A percentile compares a stretch with the other conserved stretches of the same genome.
Evolutionary conservation across 169 alveolate species (phyloP).

Genomic region (Eimeria praecox): DNA sequence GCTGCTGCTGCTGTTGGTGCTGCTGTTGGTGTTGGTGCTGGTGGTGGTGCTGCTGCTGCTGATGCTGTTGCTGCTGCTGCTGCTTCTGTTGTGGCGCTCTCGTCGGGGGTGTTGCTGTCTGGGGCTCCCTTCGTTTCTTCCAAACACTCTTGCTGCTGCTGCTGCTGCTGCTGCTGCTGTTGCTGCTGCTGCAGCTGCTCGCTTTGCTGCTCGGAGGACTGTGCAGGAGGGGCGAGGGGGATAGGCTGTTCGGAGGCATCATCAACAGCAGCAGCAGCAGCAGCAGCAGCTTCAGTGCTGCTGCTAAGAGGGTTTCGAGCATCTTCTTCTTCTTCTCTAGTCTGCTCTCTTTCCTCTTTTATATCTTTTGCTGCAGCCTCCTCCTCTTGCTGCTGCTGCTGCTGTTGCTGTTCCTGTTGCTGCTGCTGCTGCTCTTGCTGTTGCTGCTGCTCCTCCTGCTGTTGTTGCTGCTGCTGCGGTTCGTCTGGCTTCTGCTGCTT

Average conservation of each 20-base stretch:
- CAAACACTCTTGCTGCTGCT: conserved; percentile 8
- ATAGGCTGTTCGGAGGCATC: too few species aligned
- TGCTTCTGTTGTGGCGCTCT: not conserved
- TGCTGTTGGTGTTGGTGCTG: not conserved
- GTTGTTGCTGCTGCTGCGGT: not conserved
- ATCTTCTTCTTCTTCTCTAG: not conserved
- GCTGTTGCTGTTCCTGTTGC: conserved; percentile 1
- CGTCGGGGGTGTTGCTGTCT: not conserved
- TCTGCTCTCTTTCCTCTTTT: not conserved
- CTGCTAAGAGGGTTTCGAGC: too few species aligned
- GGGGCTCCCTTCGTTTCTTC: not conserved
- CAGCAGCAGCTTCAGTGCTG: too few species aligned
- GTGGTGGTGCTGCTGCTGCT: too few species aligned
- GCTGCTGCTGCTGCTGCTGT: conserved; percentile 31
- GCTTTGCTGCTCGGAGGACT: not conserved
- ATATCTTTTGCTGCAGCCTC: not conserved
- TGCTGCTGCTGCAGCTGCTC: conserved; percentile 30
- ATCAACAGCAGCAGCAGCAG: too few species aligned
- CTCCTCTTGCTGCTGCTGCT: conserved; percentile 12
- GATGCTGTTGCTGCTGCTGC: not conserved
- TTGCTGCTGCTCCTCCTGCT: conserved; percentile 1
- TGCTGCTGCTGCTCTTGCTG: conserved; percentile 25
- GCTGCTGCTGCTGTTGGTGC: not conserved
- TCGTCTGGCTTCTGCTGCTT: not conserved
- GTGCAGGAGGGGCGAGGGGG: not conserved